Evolutionary conservation across 2,329 filamentous ascomycete genomes (phyloP).

Genomic region (Cordyceps fumosorosea): DNA sequence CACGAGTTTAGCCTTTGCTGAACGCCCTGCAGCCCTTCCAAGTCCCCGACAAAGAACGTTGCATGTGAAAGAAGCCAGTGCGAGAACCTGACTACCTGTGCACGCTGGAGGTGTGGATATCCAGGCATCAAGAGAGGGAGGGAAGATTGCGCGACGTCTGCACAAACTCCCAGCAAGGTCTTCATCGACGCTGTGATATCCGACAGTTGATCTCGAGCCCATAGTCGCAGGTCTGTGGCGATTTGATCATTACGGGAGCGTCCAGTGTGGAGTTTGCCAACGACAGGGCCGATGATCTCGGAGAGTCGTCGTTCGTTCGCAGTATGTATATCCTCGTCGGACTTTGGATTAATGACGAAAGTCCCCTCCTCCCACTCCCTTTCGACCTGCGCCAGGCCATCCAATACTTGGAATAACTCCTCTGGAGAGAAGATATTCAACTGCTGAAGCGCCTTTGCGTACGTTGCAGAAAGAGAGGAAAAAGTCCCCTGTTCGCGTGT

Average conservation of each 20-base stretch:
- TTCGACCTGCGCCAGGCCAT: not conserved
- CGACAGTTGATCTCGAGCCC: constrained; percentile 58
- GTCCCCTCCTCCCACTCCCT: constrained; percentile 28
- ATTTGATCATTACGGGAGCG: constrained; percentile 69
- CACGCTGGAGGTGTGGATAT: constrained; percentile 72
- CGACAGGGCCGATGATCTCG: constrained; percentile 67
- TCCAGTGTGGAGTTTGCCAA: constrained; percentile 66
- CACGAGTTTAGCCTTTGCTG: constrained; percentile 57
- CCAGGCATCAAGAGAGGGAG: constrained; percentile 68
- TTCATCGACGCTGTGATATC: too few relatives aligned
- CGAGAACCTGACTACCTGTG: constrained; percentile 65
- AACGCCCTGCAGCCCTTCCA: constrained; percentile 62
- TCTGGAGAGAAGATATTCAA: too few relatives aligned
- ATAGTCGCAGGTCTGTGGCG: constrained; percentile 66
- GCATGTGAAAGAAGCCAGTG: constrained; percentile 69
- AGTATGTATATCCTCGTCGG: constrained; percentile 42
- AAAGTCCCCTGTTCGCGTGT: too few relatives aligned
- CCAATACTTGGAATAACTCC: too few relatives aligned
- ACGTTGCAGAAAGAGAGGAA: too few relatives aligned
- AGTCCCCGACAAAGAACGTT: constrained; percentile 58
- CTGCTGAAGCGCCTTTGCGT: too few relatives aligned
- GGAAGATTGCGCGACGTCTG: too few relatives aligned
- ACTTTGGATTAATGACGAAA: constrained; percentile 28
- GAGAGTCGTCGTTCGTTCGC: constrained; percentile 52
- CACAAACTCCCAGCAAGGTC: too few relatives aligned